Conservation (phyloP, 352 stramenopile genomes). For the Phytophthora crassamura region DNA sequence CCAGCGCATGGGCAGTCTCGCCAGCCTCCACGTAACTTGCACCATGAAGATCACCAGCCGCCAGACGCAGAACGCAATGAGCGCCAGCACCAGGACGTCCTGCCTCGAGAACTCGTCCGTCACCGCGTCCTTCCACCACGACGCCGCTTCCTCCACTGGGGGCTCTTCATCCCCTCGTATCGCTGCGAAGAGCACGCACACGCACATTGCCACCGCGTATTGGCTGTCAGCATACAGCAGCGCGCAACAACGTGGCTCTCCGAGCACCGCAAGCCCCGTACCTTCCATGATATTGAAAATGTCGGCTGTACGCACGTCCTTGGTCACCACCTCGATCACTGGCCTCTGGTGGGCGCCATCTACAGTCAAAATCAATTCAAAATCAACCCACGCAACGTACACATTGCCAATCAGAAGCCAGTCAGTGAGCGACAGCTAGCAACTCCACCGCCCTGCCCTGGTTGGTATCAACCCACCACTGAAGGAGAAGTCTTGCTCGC, state of each 20-base stretch:
- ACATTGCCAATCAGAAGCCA: slow-evolving; percentile 16
- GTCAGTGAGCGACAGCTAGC: slow-evolving; percentile 21
- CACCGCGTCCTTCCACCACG: slow-evolving; percentile 47
- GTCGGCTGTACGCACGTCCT: slow-evolving; percentile 59
- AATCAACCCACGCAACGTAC: slow-evolving; percentile 21
- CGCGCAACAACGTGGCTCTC: neutral
- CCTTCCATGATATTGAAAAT: slow-evolving; percentile 60
- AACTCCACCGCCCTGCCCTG: neutral
- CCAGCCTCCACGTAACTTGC: slow-evolving; percentile 36
- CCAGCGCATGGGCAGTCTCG: slow-evolving; percentile 35
- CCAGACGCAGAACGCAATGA: slow-evolving; percentile 43
- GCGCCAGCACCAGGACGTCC: slow-evolving; percentile 49
- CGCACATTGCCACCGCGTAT: slow-evolving; percentile 28
- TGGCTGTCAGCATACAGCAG: slow-evolving; percentile 23
- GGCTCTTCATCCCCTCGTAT: slow-evolving; percentile 17
- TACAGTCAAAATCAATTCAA: slow-evolving; percentile 29
- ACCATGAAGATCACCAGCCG: slow-evolving; percentile 37
- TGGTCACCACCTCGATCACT: slow-evolving; percentile 56
- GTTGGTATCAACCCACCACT: slow-evolving; percentile 36
- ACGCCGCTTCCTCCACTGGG: slow-evolving; percentile 18
- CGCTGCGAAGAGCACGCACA: slow-evolving; percentile 17
- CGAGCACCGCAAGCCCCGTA: slow-evolving; percentile 22
- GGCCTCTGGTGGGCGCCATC: slow-evolving; percentile 48
- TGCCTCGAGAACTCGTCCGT: slow-evolving; percentile 50
- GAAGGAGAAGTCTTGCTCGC: slow-evolving; percentile 74